Evolutionary conservation across 179 eudicot genomes (phyloP).

Genomic region (Silene vulgaris): DNA sequence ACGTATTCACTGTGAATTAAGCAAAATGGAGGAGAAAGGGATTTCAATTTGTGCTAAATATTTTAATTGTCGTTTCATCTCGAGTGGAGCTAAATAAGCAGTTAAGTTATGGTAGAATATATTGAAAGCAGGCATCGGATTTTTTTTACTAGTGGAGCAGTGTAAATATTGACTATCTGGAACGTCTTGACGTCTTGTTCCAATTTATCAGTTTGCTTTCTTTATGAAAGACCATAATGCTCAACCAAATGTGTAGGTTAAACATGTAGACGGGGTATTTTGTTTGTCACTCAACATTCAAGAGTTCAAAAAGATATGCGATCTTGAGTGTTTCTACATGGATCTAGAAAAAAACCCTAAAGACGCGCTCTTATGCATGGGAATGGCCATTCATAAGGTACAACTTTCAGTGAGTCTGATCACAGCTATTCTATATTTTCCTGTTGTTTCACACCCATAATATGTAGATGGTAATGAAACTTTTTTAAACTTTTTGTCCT

Average conservation of each 20-base stretch:
- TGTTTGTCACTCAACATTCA: constrained; percentile 58
- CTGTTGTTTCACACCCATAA: neutral
- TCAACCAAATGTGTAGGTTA: constrained; percentile 43
- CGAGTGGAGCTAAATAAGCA: too few relatives aligned
- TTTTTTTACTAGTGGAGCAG: neutral
- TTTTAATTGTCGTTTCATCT: too few relatives aligned
- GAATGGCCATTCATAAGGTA: constrained; percentile 93
- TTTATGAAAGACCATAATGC: constrained; percentile 17
- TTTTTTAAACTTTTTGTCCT: neutral
- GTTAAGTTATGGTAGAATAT: too few relatives aligned
- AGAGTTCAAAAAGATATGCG: constrained; percentile 60
- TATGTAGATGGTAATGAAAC: constrained; percentile 4
- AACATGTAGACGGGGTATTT: constrained; percentile 48
- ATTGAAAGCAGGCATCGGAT: too few relatives aligned
- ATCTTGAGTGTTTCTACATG: constrained; percentile 42
- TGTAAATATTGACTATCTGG: neutral
- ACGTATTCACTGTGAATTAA: too few relatives aligned
- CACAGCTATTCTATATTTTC: neutral
- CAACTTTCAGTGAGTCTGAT: neutral
- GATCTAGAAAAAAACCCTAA: constrained; percentile 60
- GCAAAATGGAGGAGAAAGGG: too few relatives aligned
- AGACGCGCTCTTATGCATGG: constrained; percentile 80
- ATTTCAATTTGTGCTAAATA: too few relatives aligned
- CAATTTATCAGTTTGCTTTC: neutral
- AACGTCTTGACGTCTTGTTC: too few relatives aligned